Evolutionary conservation across 2,329 filamentous ascomycete species (phyloP).

Genomic region (Raffaelea deltoideospora): DNA sequence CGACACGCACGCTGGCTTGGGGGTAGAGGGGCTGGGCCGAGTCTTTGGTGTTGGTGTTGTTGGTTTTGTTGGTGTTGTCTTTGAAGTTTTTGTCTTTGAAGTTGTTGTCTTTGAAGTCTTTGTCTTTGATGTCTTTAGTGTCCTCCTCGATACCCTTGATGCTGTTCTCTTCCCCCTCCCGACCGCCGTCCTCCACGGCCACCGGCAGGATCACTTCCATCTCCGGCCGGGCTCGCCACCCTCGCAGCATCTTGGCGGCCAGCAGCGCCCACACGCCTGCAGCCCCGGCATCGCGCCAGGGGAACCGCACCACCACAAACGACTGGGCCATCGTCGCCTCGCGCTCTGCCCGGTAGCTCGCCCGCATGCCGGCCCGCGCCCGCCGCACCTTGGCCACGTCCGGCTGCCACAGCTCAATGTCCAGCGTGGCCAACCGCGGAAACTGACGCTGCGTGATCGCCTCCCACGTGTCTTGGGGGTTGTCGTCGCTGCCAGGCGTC

Average conservation of each 20-base stretch:
- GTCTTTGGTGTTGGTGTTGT: no score
- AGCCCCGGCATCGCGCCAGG: constrained; percentile 36
- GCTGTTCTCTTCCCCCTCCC: no score
- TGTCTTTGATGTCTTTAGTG: background rate
- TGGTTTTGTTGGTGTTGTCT: no score
- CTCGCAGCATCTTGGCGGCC: constrained; percentile 35
- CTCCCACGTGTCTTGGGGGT: constrained; percentile 41
- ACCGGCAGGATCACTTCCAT: constrained; percentile 53
- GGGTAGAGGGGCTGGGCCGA: background rate
- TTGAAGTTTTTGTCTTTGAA: no score
- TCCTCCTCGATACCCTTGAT: background rate
- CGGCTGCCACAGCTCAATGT: constrained; percentile 53
- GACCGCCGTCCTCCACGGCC: constrained; percentile 13
- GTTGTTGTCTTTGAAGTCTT: no score
- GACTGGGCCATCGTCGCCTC: constrained; percentile 29
- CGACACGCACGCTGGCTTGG: constrained; percentile 47
- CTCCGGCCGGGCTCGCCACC: constrained; percentile 36
- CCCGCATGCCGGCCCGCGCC: constrained; percentile 13
- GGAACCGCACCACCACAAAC: constrained; percentile 53
- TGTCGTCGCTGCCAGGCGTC: constrained; percentile 14
- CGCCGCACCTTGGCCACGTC: constrained; percentile 40
- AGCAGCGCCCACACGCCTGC: constrained; percentile 28
- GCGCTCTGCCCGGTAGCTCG: constrained; percentile 16
- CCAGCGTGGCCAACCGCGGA: constrained; percentile 55
- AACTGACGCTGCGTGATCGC: constrained; percentile 57